Conservation (phyloP, 1,284 basidiomycete species). For the Cerrena zonata region DNA sequence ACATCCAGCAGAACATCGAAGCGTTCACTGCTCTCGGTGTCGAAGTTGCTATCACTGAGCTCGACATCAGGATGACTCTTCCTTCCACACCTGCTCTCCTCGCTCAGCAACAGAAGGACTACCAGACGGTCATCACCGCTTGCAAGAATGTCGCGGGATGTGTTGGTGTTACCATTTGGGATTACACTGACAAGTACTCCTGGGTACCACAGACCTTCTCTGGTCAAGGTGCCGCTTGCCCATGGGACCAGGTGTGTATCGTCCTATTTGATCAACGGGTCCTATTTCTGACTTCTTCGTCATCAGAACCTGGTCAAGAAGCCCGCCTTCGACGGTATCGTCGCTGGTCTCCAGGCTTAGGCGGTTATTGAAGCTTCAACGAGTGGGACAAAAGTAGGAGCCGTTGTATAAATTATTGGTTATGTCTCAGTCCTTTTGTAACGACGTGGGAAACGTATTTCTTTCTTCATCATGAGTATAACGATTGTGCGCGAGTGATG, state of each 20-base stretch:
- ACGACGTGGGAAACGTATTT: no score
- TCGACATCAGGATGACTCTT: constrained; percentile 48
- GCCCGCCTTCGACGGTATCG: constrained; percentile 6
- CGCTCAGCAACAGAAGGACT: constrained; percentile 45
- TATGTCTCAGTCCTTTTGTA: no score
- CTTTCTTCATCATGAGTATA: no score
- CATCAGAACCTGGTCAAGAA: constrained; percentile 8
- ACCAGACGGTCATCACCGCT: constrained; percentile 38
- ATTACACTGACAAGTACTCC: constrained; percentile 41
- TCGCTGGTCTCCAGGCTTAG: background rate
- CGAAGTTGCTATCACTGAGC: constrained; percentile 51
- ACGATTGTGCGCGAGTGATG: no score
- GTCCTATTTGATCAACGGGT: no score
- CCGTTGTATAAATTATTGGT: no score
- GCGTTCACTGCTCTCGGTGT: constrained; percentile 45
- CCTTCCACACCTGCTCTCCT: constrained; percentile 43
- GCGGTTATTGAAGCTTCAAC: no score
- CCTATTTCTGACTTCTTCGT: background rate
- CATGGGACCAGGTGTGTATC: constrained; percentile 27
- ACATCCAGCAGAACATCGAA: constrained; percentile 37
- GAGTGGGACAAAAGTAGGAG: no score
- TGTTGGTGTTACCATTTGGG: constrained; percentile 47
- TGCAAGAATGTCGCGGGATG: constrained; percentile 39
- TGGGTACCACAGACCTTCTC: constrained; percentile 32
- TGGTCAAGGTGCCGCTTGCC: constrained; percentile 30